A percentile compares a stretch with the other conserved stretches of the same genome.
These are phyloP conservation scores for Saitozyma podzolica DNA, from an alignment of 768 basidiomycete species.

Conservation along the genomic window DNA sequence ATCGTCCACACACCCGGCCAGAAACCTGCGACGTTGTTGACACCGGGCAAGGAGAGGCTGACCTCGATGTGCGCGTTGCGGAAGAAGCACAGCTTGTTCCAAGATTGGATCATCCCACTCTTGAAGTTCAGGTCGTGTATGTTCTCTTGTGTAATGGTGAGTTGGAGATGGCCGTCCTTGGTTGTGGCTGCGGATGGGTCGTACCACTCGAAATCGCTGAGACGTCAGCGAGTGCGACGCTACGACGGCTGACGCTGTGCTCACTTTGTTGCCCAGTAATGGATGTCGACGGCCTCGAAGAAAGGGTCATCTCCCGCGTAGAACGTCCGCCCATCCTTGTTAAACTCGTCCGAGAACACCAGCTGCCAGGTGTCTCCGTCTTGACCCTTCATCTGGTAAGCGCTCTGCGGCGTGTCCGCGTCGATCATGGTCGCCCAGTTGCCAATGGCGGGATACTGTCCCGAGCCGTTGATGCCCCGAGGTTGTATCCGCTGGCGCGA, in stretches of 20 bases:
- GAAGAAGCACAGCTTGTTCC: conserved; percentile 92
- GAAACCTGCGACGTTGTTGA: conserved; percentile 49
- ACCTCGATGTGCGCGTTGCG: conserved; percentile 74
- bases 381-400: conserved; percentile 58
- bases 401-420: conserved; percentile 63
- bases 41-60: conserved; percentile 54
- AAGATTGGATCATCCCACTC: conserved; percentile 52
- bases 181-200: conserved; percentile 73
- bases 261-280: conserved; percentile 51
- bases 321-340: conserved; percentile 73
- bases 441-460: conserved; percentile 60
- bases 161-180: conserved; percentile 67
- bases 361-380: conserved; percentile 63
- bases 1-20: conserved; percentile 63
- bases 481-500: conserved; percentile 58
- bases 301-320: conserved; percentile 81
- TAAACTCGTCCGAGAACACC: conserved; percentile 88
- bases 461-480: conserved; percentile 68
- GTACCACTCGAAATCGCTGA: conserved; percentile 71
- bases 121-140: conserved; percentile 72
- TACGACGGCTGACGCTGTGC: conserved; percentile 2
- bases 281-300: conserved; percentile 54
- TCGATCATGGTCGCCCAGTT: conserved; percentile 69
- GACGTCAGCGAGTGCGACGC: background rate
- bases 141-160: conserved; percentile 66